Conservation (phyloP, 768 basidiomycete species). For the Naganishia vishniacii region DNA sequence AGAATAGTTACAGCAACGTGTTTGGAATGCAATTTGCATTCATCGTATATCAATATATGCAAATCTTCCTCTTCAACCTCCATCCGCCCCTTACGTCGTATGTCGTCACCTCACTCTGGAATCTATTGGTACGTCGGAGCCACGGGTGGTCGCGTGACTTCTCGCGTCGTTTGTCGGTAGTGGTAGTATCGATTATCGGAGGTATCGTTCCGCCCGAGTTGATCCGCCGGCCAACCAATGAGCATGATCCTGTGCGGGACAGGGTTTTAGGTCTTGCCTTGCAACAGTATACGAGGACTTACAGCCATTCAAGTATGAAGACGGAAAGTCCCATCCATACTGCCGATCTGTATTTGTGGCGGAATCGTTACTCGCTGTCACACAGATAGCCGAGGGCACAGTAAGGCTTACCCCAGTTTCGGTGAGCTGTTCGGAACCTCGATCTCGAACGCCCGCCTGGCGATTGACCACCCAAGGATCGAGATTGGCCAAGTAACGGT, state of each 20-base stretch:
- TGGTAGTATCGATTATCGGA: constrained; percentile 45
- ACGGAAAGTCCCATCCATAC: constrained; percentile 46
- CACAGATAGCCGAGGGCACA: too few relatives aligned
- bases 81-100: background rate
- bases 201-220: constrained; percentile 36
- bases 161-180: constrained; percentile 47
- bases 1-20: too few relatives aligned
- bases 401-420: constrained; percentile 43
- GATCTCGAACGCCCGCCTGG: constrained; percentile 37
- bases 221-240: constrained; percentile 43
- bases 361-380: background rate
- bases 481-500: constrained; percentile 38
- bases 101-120: background rate
- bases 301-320: constrained; percentile 39
- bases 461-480: constrained; percentile 46
- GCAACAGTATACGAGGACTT: too few relatives aligned
- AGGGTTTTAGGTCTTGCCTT: background rate
- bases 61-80: background rate
- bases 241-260: constrained; percentile 31
- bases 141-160: constrained; percentile 31
- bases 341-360: constrained; percentile 24
- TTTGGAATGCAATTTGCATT: too few relatives aligned
- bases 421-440: constrained; percentile 27
- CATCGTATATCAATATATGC: background rate
- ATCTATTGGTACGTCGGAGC: background rate